Evolutionary conservation across 1,284 basidiomycete species (phyloP), one percentile per base, ranked within the genome.

Genomic region (Taiwanofungus camphoratus): DNA sequence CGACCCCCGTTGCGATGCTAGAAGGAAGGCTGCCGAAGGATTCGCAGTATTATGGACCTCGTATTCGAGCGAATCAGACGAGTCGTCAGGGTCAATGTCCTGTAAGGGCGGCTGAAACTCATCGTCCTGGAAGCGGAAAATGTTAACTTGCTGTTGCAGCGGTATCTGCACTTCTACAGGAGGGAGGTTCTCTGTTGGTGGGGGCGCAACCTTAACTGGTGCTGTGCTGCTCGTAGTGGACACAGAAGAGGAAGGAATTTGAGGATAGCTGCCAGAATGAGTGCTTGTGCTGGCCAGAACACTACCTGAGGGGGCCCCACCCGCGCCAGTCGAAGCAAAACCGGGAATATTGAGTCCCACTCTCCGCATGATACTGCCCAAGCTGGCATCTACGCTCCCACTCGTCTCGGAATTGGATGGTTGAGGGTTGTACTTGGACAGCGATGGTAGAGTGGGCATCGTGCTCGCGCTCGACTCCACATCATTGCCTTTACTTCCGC

Each of bases 401-500:
- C 67, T 74, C 27, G 62, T 70, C 30, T 77, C 73, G 5, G 67
- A 62, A 15, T 54, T 55, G 41, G 66, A 59, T 9, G 61, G 51
- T 18, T 59, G 62, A 5, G 67, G 67, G 23, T 61, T 68, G 53
- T 86, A 85, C 11, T 74, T 68, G 12, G 79, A 77, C 9, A 87
- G 65, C 1, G 82, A 85, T 16, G 83, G 85, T 3, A 81, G 79
- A 1, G 79, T 77, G 0, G 75, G 70, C 46, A 82, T 69, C 8
- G 76, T 76, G 61, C 79, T 84, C 67, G 80, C 72, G 43, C 76
- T 85, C 13, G 79, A 76, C 44, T 82, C 70, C 33, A 60, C 60
- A 32, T 57, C 63, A 46, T 35, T 40, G 24, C 48, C 30, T 6
- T 35, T 41, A 19, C 43, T 21, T n/a, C 46, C 47, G 35, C 55